Evolutionary conservation across 495 filamentous ascomycete genomes (phyloP), one percentile per base, ranked within the genome.

Genomic region (Aspergillus haitiensis): DNA sequence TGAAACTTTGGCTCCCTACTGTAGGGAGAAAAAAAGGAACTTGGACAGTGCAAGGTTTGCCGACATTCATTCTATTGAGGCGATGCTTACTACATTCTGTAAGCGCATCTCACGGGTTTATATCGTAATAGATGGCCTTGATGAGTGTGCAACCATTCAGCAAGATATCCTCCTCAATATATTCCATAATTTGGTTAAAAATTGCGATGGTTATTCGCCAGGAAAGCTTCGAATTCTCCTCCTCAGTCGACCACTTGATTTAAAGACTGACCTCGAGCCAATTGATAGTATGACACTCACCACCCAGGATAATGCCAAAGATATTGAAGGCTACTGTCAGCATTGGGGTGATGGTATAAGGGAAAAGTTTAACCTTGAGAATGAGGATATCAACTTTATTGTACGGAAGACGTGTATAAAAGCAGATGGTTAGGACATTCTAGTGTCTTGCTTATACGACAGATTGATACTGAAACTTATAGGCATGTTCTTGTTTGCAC

Each of bases 401-500:
- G 1, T 59, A 13, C 27, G 50, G 3, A 39, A 37, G 16, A 59
- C 50, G 33, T 59, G 57, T 15, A 46, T 36, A 11, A 53, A 31
- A 39, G 48, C 49, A 13, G 37, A 59, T 59, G 57, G 47, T 59
- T 27, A 27, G 21, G 21, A 27, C 21, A 27, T 3, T 27, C 21
- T 27, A 27, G 50, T 0, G n/a, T 16, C 8, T 12, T 2, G 36
- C 16, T 12, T 9, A 8, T 0, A 42, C 10, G 0, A 16, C 1
- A 11, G 32, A 10, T 13, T 51, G 36, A 7, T 32, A 40, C 16
- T 40, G 37, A 47, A 1, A 9, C 40, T 46, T 35, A 52, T 36
- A 59, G 57, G 57, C 16, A 59, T 59, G 47, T 59, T 59, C 36
- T 40, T 59, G 13, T 53, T 53, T 16, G 57, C 57, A n/a, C 45